These are phyloP conservation scores for Plantago elongata DNA, from an alignment of 257 asterid genomes.

Conservation along the genomic window DNA sequence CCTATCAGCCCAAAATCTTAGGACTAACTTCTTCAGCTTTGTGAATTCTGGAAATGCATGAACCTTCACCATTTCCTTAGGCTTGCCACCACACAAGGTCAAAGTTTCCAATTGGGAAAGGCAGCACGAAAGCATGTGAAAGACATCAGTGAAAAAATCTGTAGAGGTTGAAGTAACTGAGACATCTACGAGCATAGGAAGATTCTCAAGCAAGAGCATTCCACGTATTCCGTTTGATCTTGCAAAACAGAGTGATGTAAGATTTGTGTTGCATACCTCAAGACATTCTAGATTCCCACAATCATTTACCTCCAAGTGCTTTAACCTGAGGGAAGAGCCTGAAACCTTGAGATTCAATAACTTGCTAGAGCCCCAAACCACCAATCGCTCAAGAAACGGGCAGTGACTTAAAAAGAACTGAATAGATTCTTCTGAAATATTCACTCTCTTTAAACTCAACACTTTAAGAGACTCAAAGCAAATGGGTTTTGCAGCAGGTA, in stretches of 20 bases:
- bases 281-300: background rate
- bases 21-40: background rate
- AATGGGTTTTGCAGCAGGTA: background rate
- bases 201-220: background rate
- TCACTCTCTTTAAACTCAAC: background rate
- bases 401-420: background rate
- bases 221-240: background rate
- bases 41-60: background rate
- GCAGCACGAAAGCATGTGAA: conserved; percentile 9
- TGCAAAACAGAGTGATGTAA: background rate
- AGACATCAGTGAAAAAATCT: background rate
- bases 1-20: conserved; percentile 3
- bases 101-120: background rate
- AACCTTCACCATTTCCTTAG: conserved; percentile 4
- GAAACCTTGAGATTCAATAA: conserved; percentile 2
- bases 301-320: background rate
- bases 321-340: background rate
- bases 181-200: conserved; percentile 6
- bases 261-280: background rate
- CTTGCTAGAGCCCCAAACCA: conserved; percentile 3
- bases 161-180: conserved; percentile 3
- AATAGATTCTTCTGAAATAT: background rate
- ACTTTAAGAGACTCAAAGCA: background rate
- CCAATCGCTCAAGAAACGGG: conserved; percentile 4
- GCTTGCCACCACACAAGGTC: conserved; percentile 5